A percentile compares a stretch with the other conserved stretches of the same genome.
These are phyloP conservation scores for Paspalum notatum DNA, from an alignment of 176 grass and related monocot genomes.

Conservation along the genomic window DNA sequence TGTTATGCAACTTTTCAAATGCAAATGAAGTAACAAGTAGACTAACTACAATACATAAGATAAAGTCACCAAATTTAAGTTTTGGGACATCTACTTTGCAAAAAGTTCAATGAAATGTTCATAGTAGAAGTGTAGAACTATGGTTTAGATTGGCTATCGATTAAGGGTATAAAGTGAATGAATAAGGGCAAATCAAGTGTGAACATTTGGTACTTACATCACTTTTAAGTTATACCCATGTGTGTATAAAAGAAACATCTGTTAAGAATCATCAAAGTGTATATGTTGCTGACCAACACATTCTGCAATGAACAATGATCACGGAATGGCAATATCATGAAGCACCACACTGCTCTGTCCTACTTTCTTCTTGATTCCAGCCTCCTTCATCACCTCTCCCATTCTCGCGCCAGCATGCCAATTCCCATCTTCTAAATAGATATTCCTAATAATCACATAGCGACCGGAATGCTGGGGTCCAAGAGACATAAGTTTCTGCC, in stretches of 20 bases:
- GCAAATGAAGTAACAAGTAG: not conserved
- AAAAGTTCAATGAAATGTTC: not conserved
- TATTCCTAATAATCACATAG: conserved; percentile 66
- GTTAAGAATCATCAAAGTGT: not conserved
- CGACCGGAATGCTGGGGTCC: conserved; percentile 45
- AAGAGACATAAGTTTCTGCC: conserved; percentile 54
- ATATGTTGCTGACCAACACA: not conserved
- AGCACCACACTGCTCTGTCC: conserved; percentile 53
- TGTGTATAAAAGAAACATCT: not conserved
- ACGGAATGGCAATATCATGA: conserved; percentile 15
- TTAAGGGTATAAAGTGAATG: not conserved
- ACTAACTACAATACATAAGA: not conserved
- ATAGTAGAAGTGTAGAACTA: not conserved
- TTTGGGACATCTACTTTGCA: not conserved
- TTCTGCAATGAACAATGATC: not conserved
- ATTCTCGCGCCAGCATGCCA: conserved; percentile 61
- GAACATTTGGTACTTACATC: not conserved
- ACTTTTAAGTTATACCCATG: not conserved
- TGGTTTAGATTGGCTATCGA: not conserved
- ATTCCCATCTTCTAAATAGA: conserved; percentile 56
- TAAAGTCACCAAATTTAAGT: not conserved
- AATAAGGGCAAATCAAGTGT: not conserved
- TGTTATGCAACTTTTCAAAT: not conserved
- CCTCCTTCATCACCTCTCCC: conserved; percentile 58
- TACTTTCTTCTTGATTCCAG: conserved; percentile 59